Base-by-base conservation (phyloP, 2,329 filamentous ascomycete species). In the Lecanoromycetidae sp. region DNA sequence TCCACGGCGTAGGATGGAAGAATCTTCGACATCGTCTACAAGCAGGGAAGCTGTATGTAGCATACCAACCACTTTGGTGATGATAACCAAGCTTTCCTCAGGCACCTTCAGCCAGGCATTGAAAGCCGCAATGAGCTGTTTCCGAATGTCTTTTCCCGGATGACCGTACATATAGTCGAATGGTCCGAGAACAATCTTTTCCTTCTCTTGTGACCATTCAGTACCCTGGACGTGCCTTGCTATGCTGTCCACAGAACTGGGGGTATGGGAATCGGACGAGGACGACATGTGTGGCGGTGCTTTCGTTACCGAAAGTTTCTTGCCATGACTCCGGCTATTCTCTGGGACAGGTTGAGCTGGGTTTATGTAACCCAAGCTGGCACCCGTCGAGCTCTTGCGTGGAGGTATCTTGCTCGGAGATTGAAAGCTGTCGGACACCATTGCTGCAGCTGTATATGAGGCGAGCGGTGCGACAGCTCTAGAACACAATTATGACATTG, bases 21-120 rank as follows among this genome's bases (percentile, higher is more conserved):
- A 79, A 66, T 94, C 87, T 67, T 94, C 84, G 5, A 94, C 86
- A 62, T 94, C 87, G 65, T 94, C 87, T 48, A 93, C 77, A 61
- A 93, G 76, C 46, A 93, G 70, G 3, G 84, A 88, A 3, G 86
- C 80, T 32, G 86, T 90, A 65, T 93, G 86, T 38, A 93, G 73
- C 84, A 90, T 90, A 56, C 81, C 82, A 9, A 93, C 77, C 3
- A 87, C 84, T 51, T 77, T 78, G 23, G 82, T 88, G 58, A 93
- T 90, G 51, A 87, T 71, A 34, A 76, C 75, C 48, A 93, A 71
- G 55, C 77, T 79, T 50, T 78, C 73, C 7, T 72, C 62, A 0
- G 86, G 85, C 17, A 93, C 84, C 47, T 83, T 72, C 13, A 93
- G 69, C 80, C 82, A 88, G 43, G 74, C 73, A 60, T 93, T 87